Base-by-base conservation (phyloP, 768 basidiomycete species). In the Ramaria sp. region DNA sequence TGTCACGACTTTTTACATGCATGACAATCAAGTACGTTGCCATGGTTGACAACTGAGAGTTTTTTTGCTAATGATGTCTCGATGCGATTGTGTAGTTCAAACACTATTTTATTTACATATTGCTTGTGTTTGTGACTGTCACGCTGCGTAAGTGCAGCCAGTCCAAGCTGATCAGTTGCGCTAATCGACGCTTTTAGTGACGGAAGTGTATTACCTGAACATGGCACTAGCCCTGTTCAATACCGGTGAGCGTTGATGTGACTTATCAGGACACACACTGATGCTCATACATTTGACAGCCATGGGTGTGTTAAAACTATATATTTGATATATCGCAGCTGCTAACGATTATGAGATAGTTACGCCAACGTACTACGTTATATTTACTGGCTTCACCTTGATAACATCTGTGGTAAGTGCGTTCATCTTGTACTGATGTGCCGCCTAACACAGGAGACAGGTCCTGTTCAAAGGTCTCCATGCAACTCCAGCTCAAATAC, bases 181-280 rank as follows among this genome's bases (percentile, higher is more conserved):
- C 4, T 48, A 18, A 47, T 25, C 27, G 20, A 48, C 16, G 45
- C 39, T 13, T 43, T 16, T 54, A 88, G 85, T 92, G 55, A 83
- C 83, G 56, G 95, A 97, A 67, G 88, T 97, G 62, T 94, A 88
- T 69, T 98, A 91, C 70, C 77, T 97, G 57, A 97, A 96, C 69
- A 83, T 93, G 57, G 96, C 96, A 16, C 81, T 99, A 57, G 96
- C 93, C 55, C 71, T 97, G 34, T 98, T 93, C 75, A 95, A 96
- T 69, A 88, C 88, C 52, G 86, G 85, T 84, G 58, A 58, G 81
- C 61, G 60, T 5, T 27, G 45, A 7, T 27, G 16, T 10, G 1
- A 47, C 25, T 12, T 15, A 5, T 30, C 24, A 27, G n/a, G 45
- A 6, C 8, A 27, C 10, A 47, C 20, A 24, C 28, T 47, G 16